phyloP scores from a whole-genome alignment of 2,329 filamentous ascomycete genomes.

The Fusarium robinianum region DNA sequence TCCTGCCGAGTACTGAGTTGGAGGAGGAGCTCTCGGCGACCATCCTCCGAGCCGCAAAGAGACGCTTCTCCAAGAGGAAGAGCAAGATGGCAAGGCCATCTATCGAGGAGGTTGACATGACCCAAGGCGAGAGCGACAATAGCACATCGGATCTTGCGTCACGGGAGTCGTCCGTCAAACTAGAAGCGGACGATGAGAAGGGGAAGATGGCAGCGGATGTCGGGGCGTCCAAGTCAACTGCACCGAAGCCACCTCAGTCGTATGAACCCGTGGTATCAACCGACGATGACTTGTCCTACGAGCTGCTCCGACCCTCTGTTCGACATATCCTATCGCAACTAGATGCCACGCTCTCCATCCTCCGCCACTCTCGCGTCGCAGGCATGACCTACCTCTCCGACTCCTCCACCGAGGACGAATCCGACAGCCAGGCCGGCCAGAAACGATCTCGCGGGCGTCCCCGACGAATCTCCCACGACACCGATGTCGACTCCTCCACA shows the following conservation, averaged over 20 bases:
- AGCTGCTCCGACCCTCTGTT: conserved; percentile 68
- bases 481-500: conserved; percentile 14
- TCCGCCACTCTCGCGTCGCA: conserved; percentile 69
- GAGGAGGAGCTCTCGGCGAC: conserved; percentile 72
- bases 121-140: conserved; percentile 12
- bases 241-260: conserved; percentile 20
- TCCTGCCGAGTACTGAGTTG: conserved; percentile 62
- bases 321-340: conserved; percentile 72
- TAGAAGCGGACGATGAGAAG: conserved; percentile 24
- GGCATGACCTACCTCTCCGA: conserved; percentile 45
- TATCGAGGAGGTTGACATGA: conserved; percentile 25
- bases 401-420: conserved; percentile 46
- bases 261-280: conserved; percentile 62
- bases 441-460: conserved; percentile 38
- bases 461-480: conserved; percentile 17
- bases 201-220: conserved; percentile 17
- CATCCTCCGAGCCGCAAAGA: conserved; percentile 69
- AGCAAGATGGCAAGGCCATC: conserved; percentile 24
- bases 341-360: conserved; percentile 68
- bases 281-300: conserved; percentile 70
- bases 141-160: conserved; percentile 13
- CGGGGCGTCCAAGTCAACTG: not conserved
- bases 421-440: conserved; percentile 36
- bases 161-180: conserved; percentile 24
- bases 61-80: conserved; percentile 55